phyloP scores from a whole-genome alignment of 257 asterid species.

The Oldenlandia corymbosa region DNA sequence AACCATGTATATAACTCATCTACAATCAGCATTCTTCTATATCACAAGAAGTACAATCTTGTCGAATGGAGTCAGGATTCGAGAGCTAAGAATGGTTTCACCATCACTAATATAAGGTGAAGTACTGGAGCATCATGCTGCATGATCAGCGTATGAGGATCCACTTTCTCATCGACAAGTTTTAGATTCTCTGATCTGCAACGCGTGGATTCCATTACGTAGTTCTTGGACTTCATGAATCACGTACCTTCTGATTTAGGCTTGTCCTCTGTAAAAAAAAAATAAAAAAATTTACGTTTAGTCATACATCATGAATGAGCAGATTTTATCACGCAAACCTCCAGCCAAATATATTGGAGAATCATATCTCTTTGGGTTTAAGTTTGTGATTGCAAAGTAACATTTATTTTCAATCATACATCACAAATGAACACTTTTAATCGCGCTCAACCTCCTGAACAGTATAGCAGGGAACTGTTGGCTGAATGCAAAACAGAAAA shows the following conservation, averaged over 20 bases:
- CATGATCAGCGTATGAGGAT: neutral
- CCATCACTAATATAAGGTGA: neutral
- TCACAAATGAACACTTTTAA: too few relatives aligned
- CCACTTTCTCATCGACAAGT: slow-evolving; percentile 6
- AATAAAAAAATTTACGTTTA: neutral
- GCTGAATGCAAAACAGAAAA: neutral
- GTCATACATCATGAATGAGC: neutral
- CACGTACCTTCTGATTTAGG: slow-evolving; percentile 17
- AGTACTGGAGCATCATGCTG: neutral
- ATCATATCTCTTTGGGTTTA: too few relatives aligned
- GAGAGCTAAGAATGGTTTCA: neutral
- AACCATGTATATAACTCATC: too few relatives aligned
- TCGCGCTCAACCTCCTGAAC: too few relatives aligned
- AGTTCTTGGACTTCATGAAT: slow-evolving; percentile 7
- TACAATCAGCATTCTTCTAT: slow-evolving; percentile 1
- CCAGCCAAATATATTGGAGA: neutral
- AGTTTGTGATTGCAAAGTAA: too few relatives aligned
- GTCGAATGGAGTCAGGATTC: too few relatives aligned
- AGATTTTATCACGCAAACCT: neutral
- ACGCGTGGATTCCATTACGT: neutral
- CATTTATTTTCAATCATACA: too few relatives aligned
- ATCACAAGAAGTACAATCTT: neutral
- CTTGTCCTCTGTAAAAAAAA: slow-evolving; percentile 42
- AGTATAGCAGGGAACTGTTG: too few relatives aligned
- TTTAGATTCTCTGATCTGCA: slow-evolving; percentile 2